Conservation (phyloP, 2,329 filamentous ascomycete species). For the Cucurbitaria berberidis region DNA sequence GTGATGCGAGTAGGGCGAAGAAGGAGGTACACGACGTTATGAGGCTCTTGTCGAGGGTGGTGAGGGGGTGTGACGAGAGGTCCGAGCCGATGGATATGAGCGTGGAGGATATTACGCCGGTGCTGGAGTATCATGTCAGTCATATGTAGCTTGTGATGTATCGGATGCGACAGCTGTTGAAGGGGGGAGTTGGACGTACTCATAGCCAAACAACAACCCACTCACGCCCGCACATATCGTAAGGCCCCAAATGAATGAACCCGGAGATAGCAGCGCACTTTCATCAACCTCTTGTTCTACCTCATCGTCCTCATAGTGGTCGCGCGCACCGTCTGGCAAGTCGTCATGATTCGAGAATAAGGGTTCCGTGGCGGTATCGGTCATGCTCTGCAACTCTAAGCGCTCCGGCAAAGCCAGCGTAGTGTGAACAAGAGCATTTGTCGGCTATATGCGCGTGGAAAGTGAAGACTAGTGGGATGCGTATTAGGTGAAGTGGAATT, state of each 20-base stretch:
- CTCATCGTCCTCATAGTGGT: conserved; percentile 18
- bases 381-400: conserved; percentile 38
- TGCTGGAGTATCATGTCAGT: conserved; percentile 43
- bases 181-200: conserved; percentile 49
- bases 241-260: conserved; percentile 60
- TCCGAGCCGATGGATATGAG: conserved; percentile 62
- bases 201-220: conserved; percentile 67
- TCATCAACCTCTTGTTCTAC: conserved; percentile 38
- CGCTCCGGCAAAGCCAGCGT: conserved; percentile 18
- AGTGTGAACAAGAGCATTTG: conserved; percentile 1
- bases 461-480: not conserved
- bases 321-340: conserved; percentile 11
- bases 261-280: conserved; percentile 33
- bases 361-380: conserved; percentile 39
- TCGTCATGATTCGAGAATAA: conserved; percentile 30
- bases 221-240: conserved; percentile 64
- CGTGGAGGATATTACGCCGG: conserved; percentile 67
- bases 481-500: not conserved
- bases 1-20: conserved; percentile 63
- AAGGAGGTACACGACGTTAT: conserved; percentile 65
- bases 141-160: not conserved
- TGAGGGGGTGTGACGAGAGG: conserved; percentile 56
- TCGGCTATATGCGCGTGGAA: not conserved
- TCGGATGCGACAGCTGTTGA: not conserved
- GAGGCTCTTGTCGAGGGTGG: conserved; percentile 63